Evolutionary conservation across 2,329 filamentous ascomycete genomes (phyloP).

Genomic region (Colletotrichum destructivum): DNA sequence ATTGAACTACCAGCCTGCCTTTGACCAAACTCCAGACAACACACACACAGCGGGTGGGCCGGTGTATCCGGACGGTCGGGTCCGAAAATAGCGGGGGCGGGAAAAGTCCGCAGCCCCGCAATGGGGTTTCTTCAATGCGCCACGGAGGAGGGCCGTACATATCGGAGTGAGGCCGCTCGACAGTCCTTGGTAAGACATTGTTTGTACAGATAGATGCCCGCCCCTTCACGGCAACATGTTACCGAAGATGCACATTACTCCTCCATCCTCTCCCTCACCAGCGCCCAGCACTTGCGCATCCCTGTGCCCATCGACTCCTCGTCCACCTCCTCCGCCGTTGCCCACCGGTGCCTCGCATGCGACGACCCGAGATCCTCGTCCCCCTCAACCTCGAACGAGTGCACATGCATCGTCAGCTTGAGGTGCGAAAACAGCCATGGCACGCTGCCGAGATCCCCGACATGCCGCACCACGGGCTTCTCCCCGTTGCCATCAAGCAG

Average conservation of each 20-base stretch:
- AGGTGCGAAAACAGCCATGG: constrained; percentile 73
- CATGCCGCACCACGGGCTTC: constrained; percentile 48
- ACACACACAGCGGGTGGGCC: not conserved
- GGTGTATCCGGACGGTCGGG: not conserved
- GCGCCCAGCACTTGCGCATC: constrained; percentile 71
- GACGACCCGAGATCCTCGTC: not conserved
- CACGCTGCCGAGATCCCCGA: constrained; percentile 64
- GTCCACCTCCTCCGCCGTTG: constrained; percentile 58
- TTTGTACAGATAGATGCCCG: too few species aligned
- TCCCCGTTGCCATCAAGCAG: constrained; percentile 45
- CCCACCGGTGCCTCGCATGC: constrained; percentile 52
- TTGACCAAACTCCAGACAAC: not conserved
- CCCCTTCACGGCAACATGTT: not conserved
- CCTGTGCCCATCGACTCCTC: constrained; percentile 71
- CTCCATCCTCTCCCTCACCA: constrained; percentile 52
- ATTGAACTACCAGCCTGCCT: too few species aligned
- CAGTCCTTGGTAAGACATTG: not conserved
- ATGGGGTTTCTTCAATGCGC: too few species aligned
- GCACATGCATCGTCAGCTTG: constrained; percentile 71
- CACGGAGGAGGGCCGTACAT: not conserved
- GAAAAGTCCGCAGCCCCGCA: not conserved
- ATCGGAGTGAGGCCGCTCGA: not conserved
- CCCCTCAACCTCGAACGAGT: constrained; percentile 60
- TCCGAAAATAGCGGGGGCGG: not conserved
- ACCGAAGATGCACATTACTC: not conserved